Base-by-base conservation (phyloP, 345 rosid species). In the Bruguiera sexangula region DNA sequence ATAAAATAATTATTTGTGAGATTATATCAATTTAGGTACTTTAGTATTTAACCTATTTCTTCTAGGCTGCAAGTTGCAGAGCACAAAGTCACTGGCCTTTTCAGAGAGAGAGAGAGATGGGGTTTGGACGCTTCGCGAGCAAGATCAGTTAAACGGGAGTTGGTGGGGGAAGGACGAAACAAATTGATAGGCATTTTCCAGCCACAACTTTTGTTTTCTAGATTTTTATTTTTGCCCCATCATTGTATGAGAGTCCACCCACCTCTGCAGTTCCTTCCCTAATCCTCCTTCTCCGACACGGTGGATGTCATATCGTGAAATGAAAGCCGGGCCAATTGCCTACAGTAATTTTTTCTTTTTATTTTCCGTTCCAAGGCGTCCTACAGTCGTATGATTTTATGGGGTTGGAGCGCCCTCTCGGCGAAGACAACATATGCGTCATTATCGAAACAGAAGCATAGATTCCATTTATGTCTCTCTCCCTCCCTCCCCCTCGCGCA, bases 201-300 rank as follows among this genome's bases (percentile, higher is more conserved):
- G 64, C 95, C 95, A 89, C 91, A 85, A 73, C 77, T 82, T 86
- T 83, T 71, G 4, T 56, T 66, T 66, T 46, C 43, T 46, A 29
- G 73, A 71, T 72, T 73, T 81, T 70, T 62, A 10, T 11, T 52
- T 65, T 65, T 53, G 29, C 51, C 56, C 70, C 59, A 60, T 69
- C 66, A 77, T 71, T 74, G 60, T 30, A 21, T 29, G 56, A 75
- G 67, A 75, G 37, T 53, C 72, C 69, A 53, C 75, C 77, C 81
- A 68, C 77, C 74, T 59, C 78, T 78, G 75, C 32, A 37, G 82
- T 67, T 68, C 70, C 86, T 73, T 75, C 83, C 27, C 76, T 61
- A 36, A 69, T 67, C 82, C 75, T 68, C 75, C 75, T 53, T 70
- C 65, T 62, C 68, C 75, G 81, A 82, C 83, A 70, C 70, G 77